These are phyloP conservation scores for Rhypophila decipiens DNA, from an alignment of 495 filamentous ascomycete genomes.

Conservation along the genomic window DNA sequence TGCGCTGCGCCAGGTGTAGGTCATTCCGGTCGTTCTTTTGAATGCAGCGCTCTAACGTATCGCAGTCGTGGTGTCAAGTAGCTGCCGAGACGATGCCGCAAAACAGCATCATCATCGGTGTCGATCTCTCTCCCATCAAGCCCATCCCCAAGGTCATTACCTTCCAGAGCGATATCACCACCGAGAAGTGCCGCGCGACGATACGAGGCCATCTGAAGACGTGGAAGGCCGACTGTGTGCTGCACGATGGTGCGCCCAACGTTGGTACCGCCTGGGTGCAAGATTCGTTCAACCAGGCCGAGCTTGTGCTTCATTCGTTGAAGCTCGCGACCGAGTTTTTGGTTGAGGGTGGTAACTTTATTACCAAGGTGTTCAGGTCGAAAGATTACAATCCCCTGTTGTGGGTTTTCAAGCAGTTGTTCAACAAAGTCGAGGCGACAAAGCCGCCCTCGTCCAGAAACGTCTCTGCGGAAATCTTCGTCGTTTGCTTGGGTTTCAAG, in stretches of 20 bases:
- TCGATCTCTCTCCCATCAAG: conserved; percentile 94
- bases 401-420: conserved; percentile 98
- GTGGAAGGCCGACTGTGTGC: conserved; percentile 95
- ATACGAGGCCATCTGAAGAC: conserved; percentile 87
- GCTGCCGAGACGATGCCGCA: conserved; percentile 90
- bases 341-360: conserved; percentile 82
- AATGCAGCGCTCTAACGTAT: too few relatives aligned
- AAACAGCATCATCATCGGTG: conserved; percentile 85
- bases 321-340: conserved; percentile 94
- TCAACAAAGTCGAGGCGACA: conserved; percentile 89
- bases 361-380: conserved; percentile 97
- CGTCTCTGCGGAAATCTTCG: conserved; percentile 96
- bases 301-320: conserved; percentile 84
- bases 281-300: conserved; percentile 96
- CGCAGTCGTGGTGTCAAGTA: conserved; percentile 98
- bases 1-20: conserved; percentile 91
- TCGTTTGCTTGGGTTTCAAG: conserved; percentile 84
- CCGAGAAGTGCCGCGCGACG: conserved; percentile 91
- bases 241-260: conserved; percentile 97
- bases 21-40: conserved; percentile 16
- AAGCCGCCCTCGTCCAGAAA: conserved; percentile 95
- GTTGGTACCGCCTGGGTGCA: conserved; percentile 98
- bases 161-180: conserved; percentile 98
- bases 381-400: conserved; percentile 94
- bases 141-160: conserved; percentile 86